Evolutionary conservation across 441 rosid species (phyloP), one percentile per base, ranked within the genome.

Genomic region (Populus tomentosa): DNA sequence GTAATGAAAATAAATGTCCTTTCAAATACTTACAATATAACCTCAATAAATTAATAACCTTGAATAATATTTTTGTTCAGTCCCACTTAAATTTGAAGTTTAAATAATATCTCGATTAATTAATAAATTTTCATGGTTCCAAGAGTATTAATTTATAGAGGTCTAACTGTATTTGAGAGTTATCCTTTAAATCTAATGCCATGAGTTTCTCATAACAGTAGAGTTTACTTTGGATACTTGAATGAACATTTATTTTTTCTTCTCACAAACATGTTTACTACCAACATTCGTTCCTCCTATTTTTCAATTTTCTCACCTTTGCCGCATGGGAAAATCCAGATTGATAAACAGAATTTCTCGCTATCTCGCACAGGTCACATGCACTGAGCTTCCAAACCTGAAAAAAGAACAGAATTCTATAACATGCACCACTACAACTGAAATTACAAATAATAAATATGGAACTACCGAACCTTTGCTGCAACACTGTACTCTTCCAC

Each of bases 311-410:
- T 20, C 82, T 74, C 75, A 90, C 94, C 92, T 90, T 91, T 73
- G 86, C 85, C 35, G 65, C 61, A 75, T 91, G 94, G 24, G 89
- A 86, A 81, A 91, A 91, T 67, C 94, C 96, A 26, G 94, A 90
- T 79, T 91, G 94, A 70, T 90, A 88, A 10, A 91, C 91, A 36
- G 96, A 90, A 72, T 90, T 91, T 77, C 96, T 87, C 4, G 86
- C 92, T 74, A 87, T 88, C 86, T 91, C 93, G 26, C 92, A 88
- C 20, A 91, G 82, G 81, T 91, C 93, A 66, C 93, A 91, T 24
- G 95, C 85, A 80, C 93, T 89, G 79, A 89, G 88, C 86, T 91
- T 91, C 95, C 93, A 89, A 7, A 89, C 89, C 94, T 90, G 77
- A 67, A 81, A 67, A 77, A 24, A 53, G 71, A 59, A 5, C 6